Base-by-base conservation (phyloP, 768 basidiomycete species). In the Tricholoma flavovirens region DNA sequence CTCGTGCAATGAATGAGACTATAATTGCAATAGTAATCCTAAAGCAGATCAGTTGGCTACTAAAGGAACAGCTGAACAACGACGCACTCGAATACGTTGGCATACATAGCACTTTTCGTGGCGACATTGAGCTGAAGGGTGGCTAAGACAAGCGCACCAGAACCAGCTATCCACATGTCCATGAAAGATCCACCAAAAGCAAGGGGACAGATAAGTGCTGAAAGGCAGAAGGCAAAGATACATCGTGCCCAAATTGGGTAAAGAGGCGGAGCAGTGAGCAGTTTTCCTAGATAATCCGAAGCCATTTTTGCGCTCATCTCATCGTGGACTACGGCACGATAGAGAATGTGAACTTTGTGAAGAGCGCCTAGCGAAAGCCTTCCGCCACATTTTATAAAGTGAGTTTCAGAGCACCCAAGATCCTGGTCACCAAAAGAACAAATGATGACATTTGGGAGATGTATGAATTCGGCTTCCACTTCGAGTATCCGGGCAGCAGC, bases 391-490 rank as follows among this genome's bases (percentile, higher is more conserved):
- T 91, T 92, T 69, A 95, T 78, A 70, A 96, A 93, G 69, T 94
- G 83, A 24, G 93, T 93, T 69, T 93, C 89, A 29, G 89, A 89
- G 1, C 88, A 88, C 61, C 90, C 89, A n/a, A 90, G 87, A 59
- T 91, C 90, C 59, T 84, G 84, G 66, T 96, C 92, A 14, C 89
- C 90, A 66, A 96, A 96, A 38, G 90, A 92, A 60, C 87, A 88
- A 53, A 97, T 89, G 61, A 91, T 87, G 59, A 90, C 80, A 15
- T 79, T 81, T 21, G 89, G 90, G 12, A 91, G 74, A 70, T 94
- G 88, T 38, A 96, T 88, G 67, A 94, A 95, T 67, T 95, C 91
- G 45, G 92, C 91, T 67, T 92, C 86, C 54, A 97, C 83, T 64
- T 94, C 93, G 15, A 98, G 84, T 52, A 94, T 93, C 14, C 86